Evolutionary conservation across 495 filamentous ascomycete genomes (phyloP), one percentile per base, ranked within the genome.

Genomic region (Clohesyomyces aquaticus): DNA sequence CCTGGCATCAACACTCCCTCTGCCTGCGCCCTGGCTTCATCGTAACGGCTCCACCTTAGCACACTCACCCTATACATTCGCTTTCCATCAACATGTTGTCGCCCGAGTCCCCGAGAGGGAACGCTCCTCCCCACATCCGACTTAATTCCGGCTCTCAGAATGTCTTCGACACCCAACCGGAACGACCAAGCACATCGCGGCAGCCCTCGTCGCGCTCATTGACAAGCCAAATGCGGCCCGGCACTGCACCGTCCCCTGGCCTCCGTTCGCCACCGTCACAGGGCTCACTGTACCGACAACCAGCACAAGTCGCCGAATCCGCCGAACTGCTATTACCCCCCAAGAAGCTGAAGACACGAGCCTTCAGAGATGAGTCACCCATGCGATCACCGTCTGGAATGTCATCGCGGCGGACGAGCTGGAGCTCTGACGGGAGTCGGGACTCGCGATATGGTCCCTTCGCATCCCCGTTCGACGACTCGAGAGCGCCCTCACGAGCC

Each of bases 281-380:
- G 14, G 64, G 63, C 12, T 70, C 68, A 9, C 63, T 79, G 8
- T 82, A 82, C 65, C 68, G 64, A 61, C 53, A 71, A 28, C 58
- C 57, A 11, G 32, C 4, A 41, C 32, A 38, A 38, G 64, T 72
- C 1, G 79, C 79, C 4, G 85, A 84, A 22, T 87, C 84, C 2
- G 77, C 83, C 38, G 85, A 87, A 62, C 78, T 81, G 25, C 74
- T 88, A n/a, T 74, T 88, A 26, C 86, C 84, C 1, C 86, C 86
- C 0, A 76, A 72, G 55, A 77, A 69, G 51, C 66, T 66, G 26
- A 62, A 75, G 48, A 74, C 73, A 51, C 69, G 74, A 50, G 72
- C 77, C 14, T 79, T 77, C 59, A 71, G 80, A 55, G 80, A 82
- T 58, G 77, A 81, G 19, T 75, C 75, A n/a, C 72, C 74, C 0